Conservation (phyloP, 2,329 filamentous ascomycete species). For the Capronia americana region DNA sequence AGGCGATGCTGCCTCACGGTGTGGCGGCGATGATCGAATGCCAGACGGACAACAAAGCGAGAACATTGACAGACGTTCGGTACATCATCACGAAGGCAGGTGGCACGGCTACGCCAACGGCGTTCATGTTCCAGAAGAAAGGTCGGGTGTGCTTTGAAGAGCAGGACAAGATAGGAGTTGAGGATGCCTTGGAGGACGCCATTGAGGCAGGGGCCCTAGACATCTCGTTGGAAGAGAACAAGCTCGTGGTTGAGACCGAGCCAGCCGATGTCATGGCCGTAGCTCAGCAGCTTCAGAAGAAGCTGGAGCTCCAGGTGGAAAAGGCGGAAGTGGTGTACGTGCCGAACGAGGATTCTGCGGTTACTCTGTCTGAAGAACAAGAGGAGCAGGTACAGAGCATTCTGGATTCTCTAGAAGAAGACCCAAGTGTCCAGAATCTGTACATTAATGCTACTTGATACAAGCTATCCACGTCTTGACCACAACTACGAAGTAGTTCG, state of each 20-base stretch:
- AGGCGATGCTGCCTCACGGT: slow-evolving; percentile 57
- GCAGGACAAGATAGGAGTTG: slow-evolving; percentile 59
- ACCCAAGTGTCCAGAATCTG: slow-evolving; percentile 76
- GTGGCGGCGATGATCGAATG: slow-evolving; percentile 69
- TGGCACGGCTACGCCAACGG: slow-evolving; percentile 73
- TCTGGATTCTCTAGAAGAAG: slow-evolving; percentile 62
- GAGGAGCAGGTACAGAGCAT: slow-evolving; percentile 66
- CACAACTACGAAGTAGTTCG: not conserved
- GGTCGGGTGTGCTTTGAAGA: slow-evolving; percentile 75
- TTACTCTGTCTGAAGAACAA: slow-evolving; percentile 64
- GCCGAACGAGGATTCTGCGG: slow-evolving; percentile 78
- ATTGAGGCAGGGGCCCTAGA: slow-evolving; percentile 79
- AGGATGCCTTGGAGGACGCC: slow-evolving; percentile 78
- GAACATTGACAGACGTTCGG: slow-evolving; percentile 76
- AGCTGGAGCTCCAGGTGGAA: slow-evolving; percentile 70
- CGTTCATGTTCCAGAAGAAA: slow-evolving; percentile 83
- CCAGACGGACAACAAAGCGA: slow-evolving; percentile 80
- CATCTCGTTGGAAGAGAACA: slow-evolving; percentile 66
- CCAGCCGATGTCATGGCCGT: slow-evolving; percentile 69
- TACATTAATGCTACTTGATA: slow-evolving; percentile 68
- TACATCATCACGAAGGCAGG: slow-evolving; percentile 72
- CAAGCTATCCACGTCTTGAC: slow-evolving; percentile 11
- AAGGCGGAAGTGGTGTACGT: slow-evolving; percentile 84
- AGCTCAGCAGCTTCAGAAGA: slow-evolving; percentile 67
- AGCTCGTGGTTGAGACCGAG: slow-evolving; percentile 73